A percentile compares a stretch with the other conserved stretches of the same genome.
Evolutionary conservation across 2,329 filamentous ascomycete genomes (phyloP).

Genomic region (Trichoderma brevicompactum): DNA sequence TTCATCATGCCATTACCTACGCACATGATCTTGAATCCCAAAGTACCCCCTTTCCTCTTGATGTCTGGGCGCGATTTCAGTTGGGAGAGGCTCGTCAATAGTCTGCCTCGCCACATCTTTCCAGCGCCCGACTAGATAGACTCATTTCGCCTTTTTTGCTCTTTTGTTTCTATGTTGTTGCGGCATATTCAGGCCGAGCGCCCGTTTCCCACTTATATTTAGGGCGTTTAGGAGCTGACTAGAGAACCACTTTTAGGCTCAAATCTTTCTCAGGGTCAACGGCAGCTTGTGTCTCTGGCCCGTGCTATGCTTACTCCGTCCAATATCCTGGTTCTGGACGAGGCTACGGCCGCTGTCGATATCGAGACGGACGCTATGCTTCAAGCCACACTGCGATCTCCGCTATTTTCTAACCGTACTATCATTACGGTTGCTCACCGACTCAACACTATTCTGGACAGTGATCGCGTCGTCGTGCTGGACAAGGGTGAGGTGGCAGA

Average conservation of each 20-base stretch:
- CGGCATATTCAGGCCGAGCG: background rate
- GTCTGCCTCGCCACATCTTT: too few relatives aligned
- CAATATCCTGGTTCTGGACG: slow-evolving; percentile 95
- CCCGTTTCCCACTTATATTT: background rate
- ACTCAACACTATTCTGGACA: slow-evolving; percentile 93
- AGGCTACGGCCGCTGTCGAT: slow-evolving; percentile 83
- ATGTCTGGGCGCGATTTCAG: background rate
- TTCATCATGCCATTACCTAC: too few relatives aligned
- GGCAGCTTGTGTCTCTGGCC: slow-evolving; percentile 90
- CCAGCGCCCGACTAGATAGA: background rate
- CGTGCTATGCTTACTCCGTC: slow-evolving; percentile 92
- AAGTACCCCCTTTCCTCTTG: background rate
- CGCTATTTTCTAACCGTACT: slow-evolving; percentile 82
- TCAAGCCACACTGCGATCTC: slow-evolving; percentile 65
- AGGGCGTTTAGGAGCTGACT: slow-evolving; percentile 30
- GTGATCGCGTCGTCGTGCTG: slow-evolving; percentile 89
- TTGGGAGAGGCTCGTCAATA: background rate
- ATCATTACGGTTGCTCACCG: slow-evolving; percentile 98
- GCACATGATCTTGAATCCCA: too few relatives aligned
- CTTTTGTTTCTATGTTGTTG: background rate
- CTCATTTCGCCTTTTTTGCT: too few relatives aligned
- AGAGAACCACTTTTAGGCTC: slow-evolving; percentile 62
- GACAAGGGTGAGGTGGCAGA: slow-evolving; percentile 89
- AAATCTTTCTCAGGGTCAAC: slow-evolving; percentile 92
- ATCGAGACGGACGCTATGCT: slow-evolving; percentile 70